phyloP scores from a whole-genome alignment of 1,284 basidiomycete species.

The Pyrrhoderma noxium region DNA sequence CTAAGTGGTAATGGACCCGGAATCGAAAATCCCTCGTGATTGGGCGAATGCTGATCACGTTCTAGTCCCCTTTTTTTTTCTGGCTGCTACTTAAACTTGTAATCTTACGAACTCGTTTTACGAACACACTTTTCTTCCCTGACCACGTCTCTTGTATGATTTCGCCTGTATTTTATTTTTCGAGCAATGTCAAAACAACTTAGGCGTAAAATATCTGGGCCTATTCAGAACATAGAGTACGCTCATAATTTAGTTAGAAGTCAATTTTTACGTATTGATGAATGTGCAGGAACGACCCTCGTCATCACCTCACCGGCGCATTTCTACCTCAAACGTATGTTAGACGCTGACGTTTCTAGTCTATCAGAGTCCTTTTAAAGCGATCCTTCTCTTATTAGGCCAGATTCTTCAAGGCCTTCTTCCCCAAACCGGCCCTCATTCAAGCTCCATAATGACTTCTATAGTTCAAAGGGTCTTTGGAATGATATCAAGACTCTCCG shows the following conservation, averaged over 20 bases:
- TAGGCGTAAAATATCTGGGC: not conserved
- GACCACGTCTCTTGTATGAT: too few relatives aligned
- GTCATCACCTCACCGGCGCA: conserved; percentile 52
- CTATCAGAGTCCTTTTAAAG: too few relatives aligned
- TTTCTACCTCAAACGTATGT: conserved; percentile 57
- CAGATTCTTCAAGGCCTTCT: conserved; percentile 9
- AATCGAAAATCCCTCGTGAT: too few relatives aligned
- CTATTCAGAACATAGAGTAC: conserved; percentile 30
- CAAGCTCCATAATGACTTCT: conserved; percentile 12
- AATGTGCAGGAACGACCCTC: conserved; percentile 39
- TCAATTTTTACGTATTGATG: not conserved
- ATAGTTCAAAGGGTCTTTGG: conserved; percentile 19
- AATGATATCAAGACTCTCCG: conserved; percentile 37
- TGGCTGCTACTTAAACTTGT: too few relatives aligned
- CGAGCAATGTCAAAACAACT: conserved; percentile 2
- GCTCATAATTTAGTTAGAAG: conserved; percentile 13
- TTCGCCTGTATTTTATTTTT: too few relatives aligned
- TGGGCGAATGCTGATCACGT: too few relatives aligned
- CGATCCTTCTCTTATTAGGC: too few relatives aligned
- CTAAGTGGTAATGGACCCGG: too few relatives aligned
- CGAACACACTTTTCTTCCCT: too few relatives aligned
- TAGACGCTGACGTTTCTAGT: too few relatives aligned
- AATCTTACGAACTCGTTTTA: too few relatives aligned
- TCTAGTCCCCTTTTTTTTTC: too few relatives aligned
- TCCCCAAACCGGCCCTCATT: conserved; percentile 11